phyloP scores from a whole-genome alignment of 1,284 basidiomycete species.

The Cryptococcus hybrid region DNA sequence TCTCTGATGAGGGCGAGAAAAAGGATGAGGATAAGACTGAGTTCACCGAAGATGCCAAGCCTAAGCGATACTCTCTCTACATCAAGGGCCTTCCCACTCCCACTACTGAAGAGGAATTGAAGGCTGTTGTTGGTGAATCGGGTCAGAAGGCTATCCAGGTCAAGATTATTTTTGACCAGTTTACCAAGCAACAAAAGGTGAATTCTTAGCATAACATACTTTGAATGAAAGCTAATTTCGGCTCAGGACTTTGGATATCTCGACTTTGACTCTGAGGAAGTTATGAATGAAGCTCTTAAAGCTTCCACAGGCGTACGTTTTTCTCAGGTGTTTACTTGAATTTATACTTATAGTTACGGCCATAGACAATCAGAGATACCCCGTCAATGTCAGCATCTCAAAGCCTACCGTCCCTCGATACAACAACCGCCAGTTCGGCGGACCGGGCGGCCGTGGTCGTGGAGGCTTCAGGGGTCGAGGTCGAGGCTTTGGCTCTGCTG shows the following conservation, averaged over 20 bases:
- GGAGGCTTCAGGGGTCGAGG: conserved; percentile 51
- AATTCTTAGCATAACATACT: background rate
- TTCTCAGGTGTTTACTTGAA: background rate
- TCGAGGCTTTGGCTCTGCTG: conserved; percentile 9
- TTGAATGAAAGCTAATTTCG: background rate
- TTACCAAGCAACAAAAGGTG: conserved; percentile 35
- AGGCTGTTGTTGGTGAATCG: conserved; percentile 62
- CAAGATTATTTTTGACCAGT: conserved; percentile 58
- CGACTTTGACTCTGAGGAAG: conserved; percentile 79
- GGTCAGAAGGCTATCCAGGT: conserved; percentile 64
- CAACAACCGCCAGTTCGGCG: conserved; percentile 32
- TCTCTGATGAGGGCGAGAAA: conserved; percentile 49
- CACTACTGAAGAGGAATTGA: conserved; percentile 65
- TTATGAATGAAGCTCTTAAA: conserved; percentile 71
- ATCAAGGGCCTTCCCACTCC: conserved; percentile 62
- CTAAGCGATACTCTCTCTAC: conserved; percentile 78
- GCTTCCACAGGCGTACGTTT: conserved; percentile 65
- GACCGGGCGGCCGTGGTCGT: conserved; percentile 50
- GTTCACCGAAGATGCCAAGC: conserved; percentile 54
- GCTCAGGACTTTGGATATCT: conserved; percentile 62
- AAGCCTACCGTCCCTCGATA: conserved; percentile 36
- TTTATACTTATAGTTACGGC: background rate
- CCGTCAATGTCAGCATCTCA: conserved; percentile 48
- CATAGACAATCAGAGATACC: conserved; percentile 43
- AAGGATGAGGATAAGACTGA: conserved; percentile 53